Evolutionary conservation across 805 yeast species (phyloP).

Genomic region (Teunomyces gatunensis): DNA sequence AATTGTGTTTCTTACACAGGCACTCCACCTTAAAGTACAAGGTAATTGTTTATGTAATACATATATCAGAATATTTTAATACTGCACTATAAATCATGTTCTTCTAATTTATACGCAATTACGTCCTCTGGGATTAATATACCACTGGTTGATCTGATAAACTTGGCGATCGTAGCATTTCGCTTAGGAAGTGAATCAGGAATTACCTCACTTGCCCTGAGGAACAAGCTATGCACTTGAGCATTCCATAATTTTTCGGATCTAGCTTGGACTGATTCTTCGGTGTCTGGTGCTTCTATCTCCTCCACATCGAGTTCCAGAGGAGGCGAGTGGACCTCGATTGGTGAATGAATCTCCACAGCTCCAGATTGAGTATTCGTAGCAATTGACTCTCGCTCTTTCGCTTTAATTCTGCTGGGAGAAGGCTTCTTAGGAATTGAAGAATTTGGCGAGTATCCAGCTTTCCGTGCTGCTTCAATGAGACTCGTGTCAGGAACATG

Average conservation of each 20-base stretch:
- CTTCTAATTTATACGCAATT: not conserved
- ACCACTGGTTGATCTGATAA: constrained; percentile 2
- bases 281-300: too few relatives aligned
- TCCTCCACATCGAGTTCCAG: too few relatives aligned
- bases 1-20: not conserved
- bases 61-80: not conserved
- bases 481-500: not conserved
- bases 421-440: too few relatives aligned
- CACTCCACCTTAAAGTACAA: too few relatives aligned
- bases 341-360: not conserved
- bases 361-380: not conserved
- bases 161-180: not conserved
- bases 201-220: not conserved
- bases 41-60: not conserved
- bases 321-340: not conserved
- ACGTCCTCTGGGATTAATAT: not conserved
- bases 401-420: too few relatives aligned
- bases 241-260: not conserved
- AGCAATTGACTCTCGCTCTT: not conserved
- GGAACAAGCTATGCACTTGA: not conserved
- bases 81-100: not conserved
- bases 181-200: not conserved
- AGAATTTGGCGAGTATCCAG: not conserved
- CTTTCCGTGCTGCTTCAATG: not conserved
- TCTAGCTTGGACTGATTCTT: too few relatives aligned